Evolutionary conservation across 2,329 filamentous ascomycete genomes (phyloP).

Genomic region (Talaromyces atroroseus): DNA sequence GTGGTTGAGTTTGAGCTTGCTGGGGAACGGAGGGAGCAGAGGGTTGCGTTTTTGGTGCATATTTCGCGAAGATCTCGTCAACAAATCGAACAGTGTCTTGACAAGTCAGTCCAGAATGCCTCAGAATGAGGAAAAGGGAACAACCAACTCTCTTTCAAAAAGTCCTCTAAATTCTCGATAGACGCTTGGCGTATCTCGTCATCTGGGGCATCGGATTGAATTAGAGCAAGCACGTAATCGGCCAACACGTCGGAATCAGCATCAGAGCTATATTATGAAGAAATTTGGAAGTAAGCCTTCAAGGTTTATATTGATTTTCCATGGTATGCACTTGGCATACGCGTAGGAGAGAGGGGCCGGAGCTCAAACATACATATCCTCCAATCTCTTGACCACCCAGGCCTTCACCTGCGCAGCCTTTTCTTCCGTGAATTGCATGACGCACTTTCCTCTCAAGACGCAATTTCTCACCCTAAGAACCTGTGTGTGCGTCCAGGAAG

Average conservation of each 20-base stretch:
- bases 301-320: background rate
- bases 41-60: constrained; percentile 41
- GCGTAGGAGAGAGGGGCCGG: background rate
- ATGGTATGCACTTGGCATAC: background rate
- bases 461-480: background rate
- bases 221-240: constrained; percentile 57
- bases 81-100: constrained; percentile 51
- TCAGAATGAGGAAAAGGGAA: background rate
- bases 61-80: constrained; percentile 50
- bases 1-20: constrained; percentile 16
- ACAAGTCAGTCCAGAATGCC: background rate
- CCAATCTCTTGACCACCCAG: constrained; percentile 55
- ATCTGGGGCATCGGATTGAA: constrained; percentile 51
- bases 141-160: constrained; percentile 49
- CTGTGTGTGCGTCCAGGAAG: background rate
- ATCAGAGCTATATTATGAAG: constrained; percentile 45
- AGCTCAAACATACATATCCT: constrained; percentile 46
- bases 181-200: constrained; percentile 49
- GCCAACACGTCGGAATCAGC: constrained; percentile 57
- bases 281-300: constrained; percentile 3
- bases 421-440: constrained; percentile 52
- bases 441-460: background rate
- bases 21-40: constrained; percentile 15
- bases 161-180: constrained; percentile 53
- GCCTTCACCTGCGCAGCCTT: constrained; percentile 50